phyloP scores from a whole-genome alignment of 495 filamentous ascomycete genomes.

The Daldinia vernicosa region DNA sequence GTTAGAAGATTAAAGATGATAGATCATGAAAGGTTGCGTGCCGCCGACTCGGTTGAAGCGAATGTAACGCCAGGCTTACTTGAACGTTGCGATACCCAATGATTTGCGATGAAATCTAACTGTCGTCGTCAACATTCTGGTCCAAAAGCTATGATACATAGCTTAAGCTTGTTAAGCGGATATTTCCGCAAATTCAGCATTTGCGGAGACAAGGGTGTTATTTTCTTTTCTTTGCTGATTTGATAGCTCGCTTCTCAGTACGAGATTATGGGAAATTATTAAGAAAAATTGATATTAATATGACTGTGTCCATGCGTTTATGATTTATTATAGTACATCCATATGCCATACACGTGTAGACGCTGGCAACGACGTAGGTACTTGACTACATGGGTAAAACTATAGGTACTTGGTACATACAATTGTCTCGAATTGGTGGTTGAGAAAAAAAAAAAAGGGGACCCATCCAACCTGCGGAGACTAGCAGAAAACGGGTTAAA shows the following conservation, averaged over 20 bases:
- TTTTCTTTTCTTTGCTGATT: not conserved
- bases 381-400: not conserved
- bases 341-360: not conserved
- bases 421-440: conserved; percentile 7
- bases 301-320: not conserved
- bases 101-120: not conserved
- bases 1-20: conserved; percentile 16
- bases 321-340: not conserved
- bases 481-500: conserved; percentile 4
- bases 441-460: conserved; percentile 11
- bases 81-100: conserved; percentile 13
- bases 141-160: not conserved
- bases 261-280: not conserved
- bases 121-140: conserved; percentile 5
- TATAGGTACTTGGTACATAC: not conserved
- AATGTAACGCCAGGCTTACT: conserved; percentile 32
- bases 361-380: not conserved
- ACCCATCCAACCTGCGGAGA: not conserved
- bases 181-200: conserved; percentile 13
- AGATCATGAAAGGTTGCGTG: conserved; percentile 25
- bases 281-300: not conserved
- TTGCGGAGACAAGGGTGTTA: not conserved
- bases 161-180: conserved; percentile 20
- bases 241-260: not conserved
- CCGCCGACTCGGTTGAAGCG: conserved; percentile 31